Evolutionary conservation across 129 eudicot genomes (phyloP), one percentile per base, ranked within the genome.

Genomic region (Escallonia rubra): DNA sequence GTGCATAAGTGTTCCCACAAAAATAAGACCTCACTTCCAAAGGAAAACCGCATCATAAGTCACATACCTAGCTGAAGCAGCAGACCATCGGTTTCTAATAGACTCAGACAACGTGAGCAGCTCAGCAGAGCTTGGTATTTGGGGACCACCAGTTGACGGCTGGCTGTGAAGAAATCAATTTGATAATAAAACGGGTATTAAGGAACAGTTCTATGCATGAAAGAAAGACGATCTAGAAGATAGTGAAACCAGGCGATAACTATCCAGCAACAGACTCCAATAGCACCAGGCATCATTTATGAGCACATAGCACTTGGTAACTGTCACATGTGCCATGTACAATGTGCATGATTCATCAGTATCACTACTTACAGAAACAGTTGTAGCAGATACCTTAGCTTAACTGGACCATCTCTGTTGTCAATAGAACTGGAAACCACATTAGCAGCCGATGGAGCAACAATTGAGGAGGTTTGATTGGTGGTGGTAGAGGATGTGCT

Each of bases 31-130:
- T 41, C 11, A 3, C 10, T 4, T 5, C 10, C 7, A 57, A 9
- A 41, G 16, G 41, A 57, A 53, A 41, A 59, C 4, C 38, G 64
- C 9, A 16, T 15, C 39, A 8, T 44, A 68, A 67, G 3, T 40
- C 43, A 11, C 50, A 67, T 83, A 83, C 96, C 74, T 80, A 66
- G 91, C 79, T 67, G 96, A 89, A 65, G 89, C 96, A 66, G 91
- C 81, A 72, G 87, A 78, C 12, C 83, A 61, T 75, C 78, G 85
- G 7, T 92, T 83, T 74, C 85, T 89, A 16, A 85, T 82, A 70
- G 92, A 83, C 72, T 78, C 90, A 52, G 92, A 80, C 54, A 88
- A 84, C 39, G 83, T 82, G 64, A 76, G 78, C 49, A 75, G 61
- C 73, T 88, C 90, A 39, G 86, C 69, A 52, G 83, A 76, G 46